Base-by-base conservation (phyloP, 2,329 filamentous ascomycete species). In the Chrysoporthe austroafricana region DNA sequence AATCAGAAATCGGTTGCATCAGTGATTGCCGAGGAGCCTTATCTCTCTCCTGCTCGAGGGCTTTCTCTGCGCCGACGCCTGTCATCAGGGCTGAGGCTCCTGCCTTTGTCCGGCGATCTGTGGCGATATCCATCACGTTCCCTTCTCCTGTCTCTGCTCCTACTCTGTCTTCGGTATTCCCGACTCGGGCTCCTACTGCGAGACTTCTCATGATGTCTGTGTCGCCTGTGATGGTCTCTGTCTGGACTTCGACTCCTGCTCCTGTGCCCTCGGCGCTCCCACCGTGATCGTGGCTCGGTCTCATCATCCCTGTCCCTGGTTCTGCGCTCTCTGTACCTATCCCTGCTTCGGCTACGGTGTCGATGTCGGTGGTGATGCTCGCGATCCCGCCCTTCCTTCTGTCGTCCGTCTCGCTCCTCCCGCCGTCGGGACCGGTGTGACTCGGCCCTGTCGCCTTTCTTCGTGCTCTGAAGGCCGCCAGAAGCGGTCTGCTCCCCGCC, bases 181-280 rank as follows among this genome's bases (percentile, higher is more conserved):
- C 76, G 74, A 67, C 76, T 77, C 56, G 73, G 74, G 61, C 78
- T 77, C 62, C 78, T 72, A 66, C 74, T 72, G 18, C 74, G 74
- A 18, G 59, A 46, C 34, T 42, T 32, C 9, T 32, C 66, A 6
- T 77, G 74, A 21, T 76, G 74, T 34, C 75, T 62, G 69, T 76
- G 36, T 71, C 76, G 71, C 74, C 79, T 57, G 72, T 75, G 68
- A 62, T 72, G 70, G 6, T 63, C 69, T 32, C 57, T 60, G n/a
- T 71, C 72, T 32, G 74, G 74, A 58, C 80, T 81, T 59, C 77
- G 74, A 66, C 78, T 82, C 62, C 79, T 76, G 66, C 78, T 82
- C 62, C 79, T 76, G 32, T 78, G 76, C 9, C 78, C 75, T 18
- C 75, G 71, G 36, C 75, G 74, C 43, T 80, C 77, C 26, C 74